Evolutionary conservation across 352 stramenopile species (phyloP).

Genomic region (Globisporangium heterothallicum): DNA sequence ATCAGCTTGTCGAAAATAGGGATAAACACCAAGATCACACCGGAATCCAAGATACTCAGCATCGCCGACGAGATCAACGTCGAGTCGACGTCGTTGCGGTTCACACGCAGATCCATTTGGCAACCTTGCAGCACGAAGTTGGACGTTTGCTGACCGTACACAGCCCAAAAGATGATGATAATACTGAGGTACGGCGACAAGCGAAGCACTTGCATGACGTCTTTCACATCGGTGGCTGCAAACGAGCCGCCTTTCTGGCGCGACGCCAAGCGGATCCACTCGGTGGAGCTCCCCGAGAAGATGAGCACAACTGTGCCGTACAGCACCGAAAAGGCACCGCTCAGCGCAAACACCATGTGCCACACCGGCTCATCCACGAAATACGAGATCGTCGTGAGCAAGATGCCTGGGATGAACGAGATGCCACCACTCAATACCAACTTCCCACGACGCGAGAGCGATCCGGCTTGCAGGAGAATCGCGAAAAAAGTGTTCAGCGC

Average conservation of each 20-base stretch:
- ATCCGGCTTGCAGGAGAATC: constrained; percentile 58
- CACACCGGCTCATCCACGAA: constrained; percentile 56
- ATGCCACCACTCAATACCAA: constrained; percentile 71
- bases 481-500: constrained; percentile 67
- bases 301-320: constrained; percentile 75
- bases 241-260: constrained; percentile 52
- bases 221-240: constrained; percentile 50
- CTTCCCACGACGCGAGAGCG: constrained; percentile 45
- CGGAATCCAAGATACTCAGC: constrained; percentile 83
- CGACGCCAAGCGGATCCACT: constrained; percentile 52
- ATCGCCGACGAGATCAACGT: constrained; percentile 82
- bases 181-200: constrained; percentile 77
- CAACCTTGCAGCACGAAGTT: constrained; percentile 87
- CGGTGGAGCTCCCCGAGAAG: constrained; percentile 45
- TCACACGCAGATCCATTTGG: constrained; percentile 86
- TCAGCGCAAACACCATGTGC: constrained; percentile 59
- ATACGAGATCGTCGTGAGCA: constrained; percentile 75
- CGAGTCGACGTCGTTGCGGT: constrained; percentile 21
- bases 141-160: constrained; percentile 79
- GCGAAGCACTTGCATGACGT: constrained; percentile 72
- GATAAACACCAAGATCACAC: constrained; percentile 88
- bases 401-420: constrained; percentile 65
- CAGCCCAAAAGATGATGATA: constrained; percentile 83
- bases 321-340: constrained; percentile 40
- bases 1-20: constrained; percentile 82